Percentiles rank a stretch among this genome's conserved stretches.
These are phyloP conservation scores for Intubia oerlemansii DNA, from an alignment of 2,329 filamentous ascomycete genomes.

Conservation along the genomic window DNA sequence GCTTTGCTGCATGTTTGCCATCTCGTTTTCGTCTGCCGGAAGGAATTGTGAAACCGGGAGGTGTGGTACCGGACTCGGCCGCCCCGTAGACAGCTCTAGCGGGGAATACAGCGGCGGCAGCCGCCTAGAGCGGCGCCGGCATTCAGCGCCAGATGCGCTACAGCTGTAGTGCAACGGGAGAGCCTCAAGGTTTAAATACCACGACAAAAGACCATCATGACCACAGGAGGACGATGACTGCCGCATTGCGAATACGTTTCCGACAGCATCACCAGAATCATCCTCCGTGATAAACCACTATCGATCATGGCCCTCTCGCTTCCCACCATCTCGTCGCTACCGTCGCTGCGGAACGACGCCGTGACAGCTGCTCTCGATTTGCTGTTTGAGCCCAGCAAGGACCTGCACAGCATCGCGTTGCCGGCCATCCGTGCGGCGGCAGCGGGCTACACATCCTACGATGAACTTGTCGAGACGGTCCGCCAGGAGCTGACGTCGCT, in stretches of 20 bases:
- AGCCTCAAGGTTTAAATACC: no score
- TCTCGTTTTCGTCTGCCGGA: no score
- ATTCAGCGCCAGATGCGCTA: no score
- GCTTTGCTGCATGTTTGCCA: no score
- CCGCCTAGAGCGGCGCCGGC: no score
- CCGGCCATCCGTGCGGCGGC: slow-evolving; percentile 33
- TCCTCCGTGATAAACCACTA: no score
- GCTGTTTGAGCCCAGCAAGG: slow-evolving; percentile 64
- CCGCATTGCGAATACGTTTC: no score
- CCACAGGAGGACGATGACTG: background rate
- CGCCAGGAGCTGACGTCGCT: slow-evolving; percentile 40
- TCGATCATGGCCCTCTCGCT: slow-evolving; percentile 18
- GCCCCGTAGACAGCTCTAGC: no score
- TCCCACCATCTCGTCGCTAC: slow-evolving; percentile 34
- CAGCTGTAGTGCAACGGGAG: no score
- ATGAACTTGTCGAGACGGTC: slow-evolving; percentile 44
- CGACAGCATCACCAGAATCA: background rate
- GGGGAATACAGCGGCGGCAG: no score
- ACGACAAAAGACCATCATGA: background rate
- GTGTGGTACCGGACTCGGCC: no score
- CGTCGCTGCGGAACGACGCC: slow-evolving; percentile 28
- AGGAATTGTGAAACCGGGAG: no score
- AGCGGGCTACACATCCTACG: slow-evolving; percentile 45
- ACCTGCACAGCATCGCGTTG: slow-evolving; percentile 50
- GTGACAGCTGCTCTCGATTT: slow-evolving; percentile 45